These are phyloP conservation scores for Scenedesmus sp. DNA, from an alignment of 163 green algal genomes.

Conservation along the genomic window DNA sequence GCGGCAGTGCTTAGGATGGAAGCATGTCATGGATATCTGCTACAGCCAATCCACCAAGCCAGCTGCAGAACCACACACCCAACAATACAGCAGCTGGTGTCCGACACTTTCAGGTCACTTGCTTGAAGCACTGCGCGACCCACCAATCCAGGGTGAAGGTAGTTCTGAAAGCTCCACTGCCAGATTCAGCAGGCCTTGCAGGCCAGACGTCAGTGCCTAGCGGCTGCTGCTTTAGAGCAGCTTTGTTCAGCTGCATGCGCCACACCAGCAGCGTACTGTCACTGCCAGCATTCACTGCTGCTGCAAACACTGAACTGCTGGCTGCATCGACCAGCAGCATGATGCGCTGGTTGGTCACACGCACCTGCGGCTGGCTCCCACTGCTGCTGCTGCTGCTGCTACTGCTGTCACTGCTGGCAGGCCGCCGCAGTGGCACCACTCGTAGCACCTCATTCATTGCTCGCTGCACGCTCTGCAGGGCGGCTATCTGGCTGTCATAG, in stretches of 20 bases:
- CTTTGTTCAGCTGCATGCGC: neutral
- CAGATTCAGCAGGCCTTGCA: neutral
- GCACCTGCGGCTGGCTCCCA: neutral
- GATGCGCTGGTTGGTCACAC: slow-evolving; percentile 18
- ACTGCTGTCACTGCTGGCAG: neutral
- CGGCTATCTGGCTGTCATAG: neutral
- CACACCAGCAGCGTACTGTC: slow-evolving; percentile 2
- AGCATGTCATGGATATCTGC: no score
- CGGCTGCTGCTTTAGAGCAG: neutral
- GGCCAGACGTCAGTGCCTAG: neutral
- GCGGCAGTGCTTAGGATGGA: no score
- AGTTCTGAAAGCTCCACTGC: neutral
- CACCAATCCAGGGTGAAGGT: slow-evolving; percentile 20
- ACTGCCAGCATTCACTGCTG: slow-evolving; percentile 16
- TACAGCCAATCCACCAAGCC: no score
- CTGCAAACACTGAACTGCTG: neutral
- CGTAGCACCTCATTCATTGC: slow-evolving; percentile 41
- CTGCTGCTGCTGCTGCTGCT: neutral
- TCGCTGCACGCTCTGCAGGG: slow-evolving; percentile 39
- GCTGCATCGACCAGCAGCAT: slow-evolving; percentile 13
- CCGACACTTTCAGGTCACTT: no score
- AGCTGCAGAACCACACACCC: neutral
- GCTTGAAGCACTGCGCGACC: neutral
- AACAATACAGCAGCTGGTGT: neutral
- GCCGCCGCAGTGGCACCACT: neutral